phyloP scores from a whole-genome alignment of 345 rosid genomes.

The Psidium friedrichsthalianum region DNA sequence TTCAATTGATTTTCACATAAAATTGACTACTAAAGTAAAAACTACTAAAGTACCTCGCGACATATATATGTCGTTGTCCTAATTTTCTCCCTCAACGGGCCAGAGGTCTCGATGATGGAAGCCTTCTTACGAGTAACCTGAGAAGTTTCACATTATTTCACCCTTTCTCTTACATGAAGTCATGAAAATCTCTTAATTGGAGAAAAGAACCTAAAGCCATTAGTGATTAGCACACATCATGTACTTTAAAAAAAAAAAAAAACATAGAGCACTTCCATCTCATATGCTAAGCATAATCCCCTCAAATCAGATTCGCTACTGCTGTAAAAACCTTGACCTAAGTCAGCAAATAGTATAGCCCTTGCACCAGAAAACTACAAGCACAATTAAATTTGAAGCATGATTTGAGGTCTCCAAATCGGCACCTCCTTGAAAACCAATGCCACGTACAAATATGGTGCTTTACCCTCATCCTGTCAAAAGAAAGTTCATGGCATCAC shows the following conservation, averaged over 20 bases:
- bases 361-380: not conserved
- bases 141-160: not conserved
- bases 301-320: not conserved
- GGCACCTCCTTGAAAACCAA: constrained; percentile 89
- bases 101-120: constrained; percentile 46
- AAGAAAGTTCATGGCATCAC: not conserved
- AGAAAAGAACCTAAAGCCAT: not conserved
- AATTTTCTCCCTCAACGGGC: constrained; percentile 61
- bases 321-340: not conserved
- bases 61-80: constrained; percentile 40
- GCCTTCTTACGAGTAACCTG: constrained; percentile 92
- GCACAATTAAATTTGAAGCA: not conserved
- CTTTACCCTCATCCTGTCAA: constrained; percentile 76
- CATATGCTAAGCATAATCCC: not conserved
- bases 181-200: not conserved
- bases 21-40: too few species aligned
- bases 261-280: not conserved
- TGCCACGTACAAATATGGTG: constrained; percentile 76
- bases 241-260: not conserved
- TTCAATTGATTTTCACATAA: too few species aligned
- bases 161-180: not conserved
- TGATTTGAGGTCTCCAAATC: constrained; percentile 1
- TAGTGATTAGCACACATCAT: not conserved
- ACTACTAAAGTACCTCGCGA: too few species aligned
- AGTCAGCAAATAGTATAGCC: not conserved